Conservation (phyloP, 139 green algal species). For the Diplosphaera chodatii region DNA sequence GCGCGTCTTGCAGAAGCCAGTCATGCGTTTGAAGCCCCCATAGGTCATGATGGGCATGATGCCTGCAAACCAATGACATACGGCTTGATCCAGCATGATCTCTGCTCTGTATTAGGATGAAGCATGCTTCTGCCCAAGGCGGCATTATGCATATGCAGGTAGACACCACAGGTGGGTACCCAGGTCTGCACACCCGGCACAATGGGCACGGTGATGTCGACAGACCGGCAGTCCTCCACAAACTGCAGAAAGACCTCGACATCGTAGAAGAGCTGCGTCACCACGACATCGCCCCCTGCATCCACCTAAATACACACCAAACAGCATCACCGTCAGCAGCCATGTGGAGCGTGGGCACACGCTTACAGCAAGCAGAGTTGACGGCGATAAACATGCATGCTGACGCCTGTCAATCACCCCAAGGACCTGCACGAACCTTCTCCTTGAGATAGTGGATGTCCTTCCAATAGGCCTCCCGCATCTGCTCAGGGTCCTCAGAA, state of each 20-base stretch:
- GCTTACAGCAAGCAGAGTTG: too few relatives aligned
- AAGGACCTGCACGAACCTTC: too few relatives aligned
- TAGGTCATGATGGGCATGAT: constrained; percentile 98
- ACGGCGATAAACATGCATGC: too few relatives aligned
- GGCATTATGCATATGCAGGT: too few relatives aligned
- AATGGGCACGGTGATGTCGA: constrained; percentile 87
- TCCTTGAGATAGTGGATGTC: constrained; percentile 92
- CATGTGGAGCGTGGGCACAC: too few relatives aligned
- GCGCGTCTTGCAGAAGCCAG: constrained; percentile 91
- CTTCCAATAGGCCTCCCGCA: constrained; percentile 78
- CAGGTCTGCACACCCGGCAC: constrained; percentile 57
- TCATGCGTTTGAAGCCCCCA: constrained; percentile 97
- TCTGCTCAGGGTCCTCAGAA: constrained; percentile 64
- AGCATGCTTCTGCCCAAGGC: too few relatives aligned
- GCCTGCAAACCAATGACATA: constrained; percentile 33
- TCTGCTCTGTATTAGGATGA: too few relatives aligned
- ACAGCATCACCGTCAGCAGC: background rate
- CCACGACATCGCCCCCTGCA: constrained; percentile 85
- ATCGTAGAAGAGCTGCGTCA: constrained; percentile 98
- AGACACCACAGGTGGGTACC: too few relatives aligned
- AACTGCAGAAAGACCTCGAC: constrained; percentile 83
- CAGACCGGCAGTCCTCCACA: constrained; percentile 54
- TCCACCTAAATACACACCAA: constrained; percentile 53
- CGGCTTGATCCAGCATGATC: too few relatives aligned
- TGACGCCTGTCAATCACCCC: too few relatives aligned